Conservation (phyloP, 768 basidiomycete species). For the Mycena filopes region DNA sequence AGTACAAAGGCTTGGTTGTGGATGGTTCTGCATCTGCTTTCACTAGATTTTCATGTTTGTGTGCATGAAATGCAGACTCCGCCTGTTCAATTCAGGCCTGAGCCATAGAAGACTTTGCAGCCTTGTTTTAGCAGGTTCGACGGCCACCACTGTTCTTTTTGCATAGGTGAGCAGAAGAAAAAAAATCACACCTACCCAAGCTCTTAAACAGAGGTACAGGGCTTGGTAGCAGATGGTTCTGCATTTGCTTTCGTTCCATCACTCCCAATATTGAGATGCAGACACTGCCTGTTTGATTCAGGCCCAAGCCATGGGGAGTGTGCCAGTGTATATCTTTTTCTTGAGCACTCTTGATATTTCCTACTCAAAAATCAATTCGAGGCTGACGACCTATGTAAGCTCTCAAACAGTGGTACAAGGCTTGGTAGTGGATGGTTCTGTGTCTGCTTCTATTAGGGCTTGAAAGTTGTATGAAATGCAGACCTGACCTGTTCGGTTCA, state of each 20-base stretch:
- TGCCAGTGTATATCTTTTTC: not conserved
- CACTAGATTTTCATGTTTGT: not conserved
- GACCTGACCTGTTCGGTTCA: constrained; percentile 3
- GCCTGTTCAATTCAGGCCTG: constrained; percentile 15
- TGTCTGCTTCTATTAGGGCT: not conserved
- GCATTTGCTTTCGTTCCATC: too few species aligned
- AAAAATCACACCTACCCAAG: too few species aligned
- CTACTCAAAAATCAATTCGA: not conserved
- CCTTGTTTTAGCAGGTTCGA: too few species aligned
- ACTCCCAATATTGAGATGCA: too few species aligned
- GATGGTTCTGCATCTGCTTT: constrained; percentile 12
- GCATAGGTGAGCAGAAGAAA: too few species aligned
- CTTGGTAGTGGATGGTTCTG: constrained; percentile 6
- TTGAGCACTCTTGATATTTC: not conserved
- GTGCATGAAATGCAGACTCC: not conserved
- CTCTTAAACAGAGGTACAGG: too few species aligned
- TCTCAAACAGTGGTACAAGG: not conserved
- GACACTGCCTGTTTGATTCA: too few species aligned
- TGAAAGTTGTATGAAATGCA: not conserved
- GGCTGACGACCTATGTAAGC: too few species aligned
- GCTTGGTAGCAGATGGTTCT: too few species aligned
- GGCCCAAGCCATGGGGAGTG: not conserved
- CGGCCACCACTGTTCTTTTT: too few species aligned
- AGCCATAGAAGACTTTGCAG: too few species aligned
- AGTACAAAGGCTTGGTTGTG: constrained; percentile 16